Evolutionary conservation across 2,329 filamentous ascomycete species (phyloP).

Genomic region (Pseudogymnoascus sp.): DNA sequence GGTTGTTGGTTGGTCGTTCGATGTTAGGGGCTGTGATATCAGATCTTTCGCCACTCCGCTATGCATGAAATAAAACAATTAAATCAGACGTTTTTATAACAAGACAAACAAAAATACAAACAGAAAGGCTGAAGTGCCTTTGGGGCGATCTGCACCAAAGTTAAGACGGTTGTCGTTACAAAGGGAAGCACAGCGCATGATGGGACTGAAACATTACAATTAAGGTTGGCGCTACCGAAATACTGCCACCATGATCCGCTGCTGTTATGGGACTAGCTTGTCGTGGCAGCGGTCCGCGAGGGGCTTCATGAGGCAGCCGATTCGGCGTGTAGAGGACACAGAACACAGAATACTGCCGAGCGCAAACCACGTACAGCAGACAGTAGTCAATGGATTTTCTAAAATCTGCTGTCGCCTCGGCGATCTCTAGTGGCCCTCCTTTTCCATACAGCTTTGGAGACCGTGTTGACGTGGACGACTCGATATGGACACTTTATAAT

Average conservation of each 20-base stretch:
- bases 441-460: slow-evolving; percentile 93
- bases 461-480: slow-evolving; percentile 82
- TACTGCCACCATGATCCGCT: neutral
- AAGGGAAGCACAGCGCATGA: neutral
- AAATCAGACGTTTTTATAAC: neutral
- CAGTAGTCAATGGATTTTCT: slow-evolving; percentile 77
- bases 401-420: slow-evolving; percentile 94
- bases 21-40: neutral
- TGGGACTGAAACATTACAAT: slow-evolving; percentile 5
- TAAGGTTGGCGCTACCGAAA: slow-evolving; percentile 5
- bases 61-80: neutral
- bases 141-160: neutral
- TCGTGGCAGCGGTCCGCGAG: neutral
- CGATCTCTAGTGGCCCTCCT: slow-evolving; percentile 87
- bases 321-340: slow-evolving; percentile 1
- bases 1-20: neutral
- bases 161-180: neutral
- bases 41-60: neutral
- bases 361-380: neutral
- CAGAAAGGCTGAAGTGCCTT: neutral
- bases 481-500: slow-evolving; percentile 94
- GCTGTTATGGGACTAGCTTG: slow-evolving; percentile 2
- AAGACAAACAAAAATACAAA: neutral
- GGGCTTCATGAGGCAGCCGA: neutral
- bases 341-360: slow-evolving; percentile 4